These are phyloP conservation scores for Skeletonema costatum DNA, from an alignment of 108 stramenopile genomes.

Conservation along the genomic window DNA sequence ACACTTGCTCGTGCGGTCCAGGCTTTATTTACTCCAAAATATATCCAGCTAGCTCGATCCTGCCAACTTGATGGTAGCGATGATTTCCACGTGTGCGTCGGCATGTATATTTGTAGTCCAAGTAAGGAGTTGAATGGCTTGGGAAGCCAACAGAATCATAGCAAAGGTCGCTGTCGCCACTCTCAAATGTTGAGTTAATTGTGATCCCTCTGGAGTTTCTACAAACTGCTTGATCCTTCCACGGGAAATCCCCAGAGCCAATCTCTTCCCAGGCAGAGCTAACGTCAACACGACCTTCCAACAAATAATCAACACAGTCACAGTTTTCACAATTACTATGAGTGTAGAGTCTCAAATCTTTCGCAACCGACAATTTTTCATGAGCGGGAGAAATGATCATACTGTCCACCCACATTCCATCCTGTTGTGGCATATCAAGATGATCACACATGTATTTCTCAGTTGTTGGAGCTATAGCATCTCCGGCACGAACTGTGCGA, in stretches of 20 bases:
- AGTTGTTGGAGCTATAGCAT: slow-evolving; percentile 12
- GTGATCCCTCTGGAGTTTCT: background rate
- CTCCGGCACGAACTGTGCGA: background rate
- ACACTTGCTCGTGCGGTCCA: too few relatives aligned
- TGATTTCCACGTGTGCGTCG: background rate
- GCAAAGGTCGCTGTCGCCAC: background rate
- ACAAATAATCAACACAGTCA: slow-evolving; percentile 23
- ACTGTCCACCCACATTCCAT: background rate
- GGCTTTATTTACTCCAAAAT: slow-evolving; percentile 3
- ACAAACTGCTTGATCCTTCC: slow-evolving; percentile 1
- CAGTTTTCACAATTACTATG: slow-evolving; percentile 29
- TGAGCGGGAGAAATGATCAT: slow-evolving; percentile 7
- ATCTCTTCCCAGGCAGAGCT: slow-evolving; percentile 14
- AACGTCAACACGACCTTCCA: slow-evolving; percentile 23
- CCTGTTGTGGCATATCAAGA: background rate
- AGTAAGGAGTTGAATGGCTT: background rate
- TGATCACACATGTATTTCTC: slow-evolving; percentile 24
- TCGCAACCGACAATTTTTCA: slow-evolving; percentile 7
- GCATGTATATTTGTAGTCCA: slow-evolving; percentile 6
- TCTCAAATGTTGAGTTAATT: background rate
- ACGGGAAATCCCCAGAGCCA: slow-evolving; percentile 6
- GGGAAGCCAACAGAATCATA: background rate
- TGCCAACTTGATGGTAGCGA: slow-evolving; percentile 1
- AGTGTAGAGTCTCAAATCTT: slow-evolving; percentile 29
- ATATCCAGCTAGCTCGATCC: slow-evolving; percentile 8